Base-by-base conservation (phyloP, 2,329 filamentous ascomycete species). In the Diaporthe humulicola region DNA sequence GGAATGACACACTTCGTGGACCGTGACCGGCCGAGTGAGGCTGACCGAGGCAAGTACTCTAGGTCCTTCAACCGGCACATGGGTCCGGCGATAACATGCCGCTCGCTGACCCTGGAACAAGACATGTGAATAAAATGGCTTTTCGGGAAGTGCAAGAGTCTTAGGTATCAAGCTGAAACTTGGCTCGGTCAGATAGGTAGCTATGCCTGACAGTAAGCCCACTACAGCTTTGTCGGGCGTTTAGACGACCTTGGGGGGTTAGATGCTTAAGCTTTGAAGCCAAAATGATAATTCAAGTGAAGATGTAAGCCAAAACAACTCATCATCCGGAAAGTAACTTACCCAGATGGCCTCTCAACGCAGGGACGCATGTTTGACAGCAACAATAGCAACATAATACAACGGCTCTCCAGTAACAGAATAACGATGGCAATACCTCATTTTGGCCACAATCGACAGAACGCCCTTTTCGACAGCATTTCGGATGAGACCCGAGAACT, bases 341-440 rank as follows among this genome's bases (percentile, higher is more conserved):
- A 22, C 19, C 19, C 8, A 8, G 3, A 19, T 3, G 19, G 28
- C 8, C 4, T 8, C 38, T 30, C 17, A 70, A 10, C 67, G 10
- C 40, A 60, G 42, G 9, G 30, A 7, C 12, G 30, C 28, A 40
- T 64, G 36, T 38, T 74, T 74, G 19, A 74, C 48, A 33, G 66
- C 57, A 42, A 64, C 67, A 19, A 74, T 67, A 22, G 73, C 73
- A 17, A 71, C 15, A 45, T 74, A 71, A 42, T 71, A 57, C 22
- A 74, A 25, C 6, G 57, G 66, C 48, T 74, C 33, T 7, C 66
- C 56, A 22, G 73, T 74, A 19, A 71, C 73, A 28, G 73, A 66
- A 45, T 70, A 71, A 38, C 66, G 73, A 56, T 74, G 73, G 33
- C 56, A 70, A 25, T 74, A 74, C 12, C 42, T 74, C 48, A 42